These are phyloP conservation scores for Fusarium coffeatum DNA, from an alignment of 2,329 filamentous ascomycete genomes.

Conservation along the genomic window DNA sequence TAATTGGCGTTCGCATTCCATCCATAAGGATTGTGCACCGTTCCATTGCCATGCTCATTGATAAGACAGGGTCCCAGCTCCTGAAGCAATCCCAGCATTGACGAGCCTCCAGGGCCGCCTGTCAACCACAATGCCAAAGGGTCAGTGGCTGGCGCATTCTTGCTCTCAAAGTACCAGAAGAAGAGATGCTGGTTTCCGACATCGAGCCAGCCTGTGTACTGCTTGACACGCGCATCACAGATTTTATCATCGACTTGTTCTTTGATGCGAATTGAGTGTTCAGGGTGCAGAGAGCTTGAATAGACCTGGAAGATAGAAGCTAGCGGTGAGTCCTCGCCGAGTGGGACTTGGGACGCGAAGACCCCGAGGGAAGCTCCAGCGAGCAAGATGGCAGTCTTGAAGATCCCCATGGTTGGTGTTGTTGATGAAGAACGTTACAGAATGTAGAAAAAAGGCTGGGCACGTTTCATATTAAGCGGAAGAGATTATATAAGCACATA, in stretches of 20 bases:
- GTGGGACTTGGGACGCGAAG: conserved; percentile 7
- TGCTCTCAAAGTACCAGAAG: conserved; percentile 43
- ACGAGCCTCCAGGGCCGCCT: conserved; percentile 31
- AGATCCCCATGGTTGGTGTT: background rate
- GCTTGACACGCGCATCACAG: conserved; percentile 37
- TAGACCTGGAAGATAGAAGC: conserved; percentile 12
- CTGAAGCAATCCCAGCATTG: conserved; percentile 36
- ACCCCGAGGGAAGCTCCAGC: background rate
- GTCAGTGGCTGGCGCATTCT: conserved; percentile 22
- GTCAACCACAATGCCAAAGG: conserved; percentile 40
- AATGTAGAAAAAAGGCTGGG: background rate
- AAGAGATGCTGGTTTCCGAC: conserved; percentile 33
- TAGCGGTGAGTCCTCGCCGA: background rate
- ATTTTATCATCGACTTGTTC: conserved; percentile 28
- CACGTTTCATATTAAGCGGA: background rate
- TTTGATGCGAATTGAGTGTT: conserved; percentile 34
- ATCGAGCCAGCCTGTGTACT: conserved; percentile 40
- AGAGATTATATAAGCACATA: conserved; percentile 12
- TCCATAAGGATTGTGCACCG: conserved; percentile 28
- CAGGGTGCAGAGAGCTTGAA: conserved; percentile 18
- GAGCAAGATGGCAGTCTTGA: conserved; percentile 5
- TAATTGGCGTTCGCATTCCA: conserved; percentile 41
- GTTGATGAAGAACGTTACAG: background rate
- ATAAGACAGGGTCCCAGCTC: conserved; percentile 38
- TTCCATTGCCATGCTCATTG: conserved; percentile 24